Evolutionary conservation across 352 stramenopile genomes (phyloP), one percentile per base, ranked within the genome.

Genomic region (Elongisporangium undulatum): DNA sequence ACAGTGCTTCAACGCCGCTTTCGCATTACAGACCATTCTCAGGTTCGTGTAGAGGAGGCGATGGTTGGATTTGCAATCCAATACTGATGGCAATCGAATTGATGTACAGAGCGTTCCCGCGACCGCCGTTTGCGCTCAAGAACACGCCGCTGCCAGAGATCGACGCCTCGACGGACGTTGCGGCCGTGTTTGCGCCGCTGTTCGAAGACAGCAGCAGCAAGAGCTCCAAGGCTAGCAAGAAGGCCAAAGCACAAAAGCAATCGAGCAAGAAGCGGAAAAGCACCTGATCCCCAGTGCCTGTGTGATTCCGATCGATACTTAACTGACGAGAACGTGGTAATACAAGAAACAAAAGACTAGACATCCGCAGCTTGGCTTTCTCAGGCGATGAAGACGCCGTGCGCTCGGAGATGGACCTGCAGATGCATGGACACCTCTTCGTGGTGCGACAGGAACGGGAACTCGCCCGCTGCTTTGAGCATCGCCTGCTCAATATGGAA

Each of bases 1-100:
- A 66, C 79, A 92, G 71, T 89, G 79, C 59, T 87, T 91, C 54
- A 90, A 83, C 62, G 77, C 80, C 50, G 84, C 82, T 17, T 94
- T 94, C 55, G 79, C 84, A 0, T 65, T 94, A 20, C 84, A 94
- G 59, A 90, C 82, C 17, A 52, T 92, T n/a, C 55, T 94, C 19
- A 69, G 76, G 72, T 85, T 55, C 52, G 67, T 62, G 48, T 3
- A 15, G 24, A 20, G 13, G 19, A 12, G 8, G 8, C 8, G 29
- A 17, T 51, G 22, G 58, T 24, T 53, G 58, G 26, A 23, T 54
- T 19, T 23, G 13, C 15, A 4, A 20, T 53, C 5, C 24, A 23
- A 54, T 6, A 41, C 16, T 38, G 5, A 20, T 9, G 23, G 26
- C 10, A 41, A 56, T 17, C 68, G 20, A 56, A 48, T 19, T 59